Base-by-base conservation (phyloP, 352 stramenopile species). In the Pythium vanterpoolii region DNA sequence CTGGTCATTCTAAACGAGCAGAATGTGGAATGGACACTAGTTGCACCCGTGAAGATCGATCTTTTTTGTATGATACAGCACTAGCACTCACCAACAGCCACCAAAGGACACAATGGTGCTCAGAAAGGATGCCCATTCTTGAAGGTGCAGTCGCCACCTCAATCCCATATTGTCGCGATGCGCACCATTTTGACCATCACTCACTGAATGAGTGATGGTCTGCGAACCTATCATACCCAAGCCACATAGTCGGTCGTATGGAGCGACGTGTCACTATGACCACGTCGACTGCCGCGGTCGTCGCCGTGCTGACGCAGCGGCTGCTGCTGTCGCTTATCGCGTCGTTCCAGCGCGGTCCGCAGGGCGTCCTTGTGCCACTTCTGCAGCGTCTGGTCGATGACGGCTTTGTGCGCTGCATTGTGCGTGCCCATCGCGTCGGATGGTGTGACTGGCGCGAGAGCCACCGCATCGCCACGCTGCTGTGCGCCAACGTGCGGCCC, bases 331-430 rank as follows among this genome's bases (percentile, higher is more conserved):
- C 46, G 36, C 46, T 57, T 39, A 30, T 64, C 38, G 40, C 56
- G 38, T 57, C 46, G 7, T 64, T 64, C 46, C 56, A 64, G 38
- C 56, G 47, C 28, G 56, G 56, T 14, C 26, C 43, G 4, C 56
- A 48, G 21, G 26, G 34, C 21, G 36, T 44, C 38, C 31, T 19
- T 30, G n/a, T 26, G 24, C 40, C 40, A 14, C 31, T 64, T 2
- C 4, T 58, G 16, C 19, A 21, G 9, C 47, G 48, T 9, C 55
- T 44, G 39, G 31, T 64, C 19, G 39, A 2, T 18, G 57, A 64
- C 21, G 48, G 48, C 3, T 40, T 54, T 42, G 47, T 59, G 39
- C 43, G 23, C 16, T 58, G 57, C 40, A 8, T 3, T 3, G 34
- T 46, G 9, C 50, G 31, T 5, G 8, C n/a, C 38, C 19, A 40